Base-by-base conservation (phyloP, 225 moss, liverwort and hornwort genomes). In the Neckera pumila region DNA sequence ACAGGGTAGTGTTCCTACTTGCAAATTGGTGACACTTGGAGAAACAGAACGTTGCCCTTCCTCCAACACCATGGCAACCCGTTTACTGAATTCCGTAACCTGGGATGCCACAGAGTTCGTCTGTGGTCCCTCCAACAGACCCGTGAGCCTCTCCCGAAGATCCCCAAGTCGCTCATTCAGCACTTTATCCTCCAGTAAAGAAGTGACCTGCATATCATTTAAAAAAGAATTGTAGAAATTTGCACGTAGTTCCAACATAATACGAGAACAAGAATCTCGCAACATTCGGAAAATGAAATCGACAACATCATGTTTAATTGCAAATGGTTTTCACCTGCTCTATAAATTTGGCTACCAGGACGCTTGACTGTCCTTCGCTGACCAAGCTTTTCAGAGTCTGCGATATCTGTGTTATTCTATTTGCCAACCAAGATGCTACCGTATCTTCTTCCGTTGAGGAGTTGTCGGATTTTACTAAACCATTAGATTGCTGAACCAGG, bases 41-140 rank as follows among this genome's bases (percentile, higher is more conserved):
- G 95, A 92, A 82, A 97, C 96, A 75, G 94, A 94, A 86, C 89
- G 94, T 90, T 98, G 98, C 75, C 97, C 95, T 88, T 97, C 98
- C 92, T 96, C 97, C 88, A 98, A 87, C 84, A 97, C 76, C 87
- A 87, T 90, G 64, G 94, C 88, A 70, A 98, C 71, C 91, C 93
- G 93, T 90, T 95, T 95, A 84, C 95, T 97, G 84, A 96, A 88
- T 53, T 98, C 98, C 80, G 96, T 89, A 72, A 98, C 82, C 90
- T 98, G 95, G 74, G 93, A 92, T 56, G 93, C 89, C 87, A 97
- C 69, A 87, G 93, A 90, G 82, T 83, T 94, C 64, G 86, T 96
- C 74, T 96, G 93, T 42, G 90, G 90, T 88, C 93, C 94, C 91
- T 97, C 97, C 85, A 96, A 81, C 79, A 97, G 91, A 80, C 92